Percentiles rank a stretch among this genome's conserved stretches.
phyloP scores from a whole-genome alignment of 2,329 filamentous ascomycete genomes.

The Diaporthe sp. region DNA sequence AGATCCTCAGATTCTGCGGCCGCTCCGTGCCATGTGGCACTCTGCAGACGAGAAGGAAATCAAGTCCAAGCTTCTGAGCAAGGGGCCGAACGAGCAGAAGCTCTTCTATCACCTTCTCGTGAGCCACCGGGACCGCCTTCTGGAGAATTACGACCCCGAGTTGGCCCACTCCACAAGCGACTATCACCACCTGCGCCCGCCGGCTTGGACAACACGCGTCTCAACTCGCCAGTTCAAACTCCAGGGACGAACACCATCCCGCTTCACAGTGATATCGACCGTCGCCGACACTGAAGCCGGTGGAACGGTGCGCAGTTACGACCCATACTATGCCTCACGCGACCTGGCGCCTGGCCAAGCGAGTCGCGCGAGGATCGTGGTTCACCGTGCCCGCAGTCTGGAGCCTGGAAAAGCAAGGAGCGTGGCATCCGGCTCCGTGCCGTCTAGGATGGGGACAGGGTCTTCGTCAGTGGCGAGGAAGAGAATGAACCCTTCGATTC shows the following conservation, averaged over 20 bases:
- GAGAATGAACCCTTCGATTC: constrained; percentile 29
- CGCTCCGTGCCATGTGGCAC: constrained; percentile 93
- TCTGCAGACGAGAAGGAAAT: constrained; percentile 80
- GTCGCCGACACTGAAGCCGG: constrained; percentile 60
- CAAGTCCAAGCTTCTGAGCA: constrained; percentile 72
- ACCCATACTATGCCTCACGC: constrained; percentile 81
- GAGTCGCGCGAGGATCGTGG: constrained; percentile 73
- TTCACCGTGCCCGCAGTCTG: constrained; percentile 63
- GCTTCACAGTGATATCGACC: constrained; percentile 74
- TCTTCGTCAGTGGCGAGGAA: constrained; percentile 37
- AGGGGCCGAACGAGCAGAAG: constrained; percentile 87
- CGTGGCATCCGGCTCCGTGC: constrained; percentile 47
- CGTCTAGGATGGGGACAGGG: constrained; percentile 31
- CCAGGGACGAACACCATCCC: constrained; percentile 65
- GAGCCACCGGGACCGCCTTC: constrained; percentile 83
- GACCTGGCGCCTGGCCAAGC: constrained; percentile 56
- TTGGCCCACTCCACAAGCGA: constrained; percentile 90
- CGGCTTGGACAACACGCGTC: constrained; percentile 67
- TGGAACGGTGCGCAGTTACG: constrained; percentile 75
- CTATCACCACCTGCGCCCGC: constrained; percentile 81
- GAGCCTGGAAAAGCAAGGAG: constrained; percentile 45
- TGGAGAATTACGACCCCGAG: constrained; percentile 87
- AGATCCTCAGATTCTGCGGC: constrained; percentile 83
- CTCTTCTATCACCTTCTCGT: constrained; percentile 89
- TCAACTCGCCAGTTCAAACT: constrained; percentile 71